Conservation (phyloP, 306 rosid genomes). For the Vicia sativa region DNA sequence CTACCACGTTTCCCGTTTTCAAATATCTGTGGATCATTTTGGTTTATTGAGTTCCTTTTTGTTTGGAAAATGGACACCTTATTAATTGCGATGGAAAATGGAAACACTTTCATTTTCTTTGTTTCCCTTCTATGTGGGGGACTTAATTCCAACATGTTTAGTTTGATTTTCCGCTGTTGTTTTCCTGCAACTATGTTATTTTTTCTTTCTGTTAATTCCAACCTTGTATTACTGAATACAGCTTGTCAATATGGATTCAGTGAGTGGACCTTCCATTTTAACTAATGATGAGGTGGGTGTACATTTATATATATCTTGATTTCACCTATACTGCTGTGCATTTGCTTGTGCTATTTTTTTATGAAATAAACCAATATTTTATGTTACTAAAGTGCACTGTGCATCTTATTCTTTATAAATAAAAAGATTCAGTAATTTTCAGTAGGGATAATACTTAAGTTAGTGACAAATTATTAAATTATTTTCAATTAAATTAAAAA, state of each 20-base stretch:
- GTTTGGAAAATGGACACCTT: background rate
- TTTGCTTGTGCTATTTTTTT: conserved; percentile 22
- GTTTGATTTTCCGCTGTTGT: conserved; percentile 5
- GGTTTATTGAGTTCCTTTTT: background rate
- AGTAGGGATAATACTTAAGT: too few species aligned
- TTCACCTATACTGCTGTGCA: conserved; percentile 14
- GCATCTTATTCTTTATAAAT: too few species aligned
- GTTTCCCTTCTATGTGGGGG: too few species aligned
- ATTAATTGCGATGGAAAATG: background rate
- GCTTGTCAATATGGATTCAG: conserved; percentile 49
- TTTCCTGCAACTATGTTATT: conserved; percentile 1
- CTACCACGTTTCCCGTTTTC: background rate
- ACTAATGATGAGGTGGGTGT: conserved; percentile 56
- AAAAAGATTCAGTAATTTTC: too few species aligned
- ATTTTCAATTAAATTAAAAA: too few species aligned
- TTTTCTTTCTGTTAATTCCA: conserved; percentile 11
- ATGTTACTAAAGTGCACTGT: background rate
- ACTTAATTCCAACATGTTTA: background rate
- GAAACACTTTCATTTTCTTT: too few species aligned
- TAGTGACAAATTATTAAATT: too few species aligned
- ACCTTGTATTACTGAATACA: conserved; percentile 42
- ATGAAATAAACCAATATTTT: background rate
- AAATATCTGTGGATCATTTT: background rate
- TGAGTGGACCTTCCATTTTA: conserved; percentile 44
- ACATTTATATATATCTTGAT: background rate